Conservation (phyloP, 2,329 filamentous ascomycete genomes). For the Nigrospora osmanthi region DNA sequence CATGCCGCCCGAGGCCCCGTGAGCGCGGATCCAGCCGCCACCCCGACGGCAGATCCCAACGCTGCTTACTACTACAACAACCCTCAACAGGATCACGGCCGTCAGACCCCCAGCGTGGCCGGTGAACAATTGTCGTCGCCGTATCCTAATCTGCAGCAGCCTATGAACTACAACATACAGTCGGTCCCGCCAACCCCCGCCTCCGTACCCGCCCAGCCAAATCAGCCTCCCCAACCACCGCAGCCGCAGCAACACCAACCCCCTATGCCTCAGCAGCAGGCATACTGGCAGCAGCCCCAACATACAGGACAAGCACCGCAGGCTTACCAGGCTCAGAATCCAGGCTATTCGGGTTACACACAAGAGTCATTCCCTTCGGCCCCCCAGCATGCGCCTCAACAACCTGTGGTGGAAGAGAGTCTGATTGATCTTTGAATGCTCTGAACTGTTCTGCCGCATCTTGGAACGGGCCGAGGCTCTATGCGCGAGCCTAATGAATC, state of each 20-base stretch:
- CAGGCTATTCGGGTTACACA: slow-evolving; percentile 40
- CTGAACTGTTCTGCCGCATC: too few relatives aligned
- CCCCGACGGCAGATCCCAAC: slow-evolving; percentile 40
- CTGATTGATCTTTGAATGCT: slow-evolving; percentile 62
- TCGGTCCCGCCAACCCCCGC: slow-evolving; percentile 31
- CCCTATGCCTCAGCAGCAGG: slow-evolving; percentile 26
- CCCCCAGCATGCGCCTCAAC: slow-evolving; percentile 53
- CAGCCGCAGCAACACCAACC: slow-evolving; percentile 25
- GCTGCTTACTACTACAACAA: slow-evolving; percentile 44
- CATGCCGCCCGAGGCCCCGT: slow-evolving; percentile 3
- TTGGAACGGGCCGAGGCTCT: too few relatives aligned
- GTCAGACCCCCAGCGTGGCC: slow-evolving; percentile 27
- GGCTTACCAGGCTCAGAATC: slow-evolving; percentile 20
- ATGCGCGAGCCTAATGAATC: too few relatives aligned
- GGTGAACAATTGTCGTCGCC: slow-evolving; percentile 38
- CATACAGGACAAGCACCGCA: slow-evolving; percentile 33
- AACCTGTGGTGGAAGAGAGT: slow-evolving; percentile 62
- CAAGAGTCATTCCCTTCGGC: slow-evolving; percentile 59
- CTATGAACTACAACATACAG: slow-evolving; percentile 34
- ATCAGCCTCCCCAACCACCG: slow-evolving; percentile 15
- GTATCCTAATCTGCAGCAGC: slow-evolving; percentile 44
- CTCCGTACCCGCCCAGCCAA: slow-evolving; percentile 15
- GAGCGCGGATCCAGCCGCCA: slow-evolving; percentile 15
- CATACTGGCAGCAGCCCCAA: slow-evolving; percentile 42
- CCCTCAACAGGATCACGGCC: slow-evolving; percentile 22